Base-by-base conservation (phyloP, 257 asterid species). In the Ajuga chamaepitys region DNA sequence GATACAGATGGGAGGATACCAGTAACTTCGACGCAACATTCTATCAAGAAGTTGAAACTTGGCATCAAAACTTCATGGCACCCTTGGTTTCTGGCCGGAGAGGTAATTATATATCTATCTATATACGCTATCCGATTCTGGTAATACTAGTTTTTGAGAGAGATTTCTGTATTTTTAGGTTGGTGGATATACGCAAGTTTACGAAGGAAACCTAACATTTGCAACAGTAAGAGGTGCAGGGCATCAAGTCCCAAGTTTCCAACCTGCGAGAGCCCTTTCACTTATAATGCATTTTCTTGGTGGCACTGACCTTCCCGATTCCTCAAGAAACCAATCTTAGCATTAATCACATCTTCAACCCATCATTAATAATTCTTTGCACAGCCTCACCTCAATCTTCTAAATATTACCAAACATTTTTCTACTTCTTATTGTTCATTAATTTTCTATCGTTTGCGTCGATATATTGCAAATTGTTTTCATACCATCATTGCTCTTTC, bases 211-310 rank as follows among this genome's bases (percentile, higher is more conserved):
- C 34, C 13, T 89, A 38, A 83, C 92, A 65, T 85, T 89, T 82
- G 85, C 85, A 0, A 89, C 92, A 0, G 87, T 87, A 0, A 73
- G 92, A 80, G 95, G 87, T 14, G 95, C 97, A 35, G 95, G 97
- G 8, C 97, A 89, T 72, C 87, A 89, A 78, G 97, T 85, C 30
- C 95, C 97, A 7, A 87, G 95, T 75, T 89, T 67, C 57, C 79
- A 80, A 66, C 95, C 97, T 3, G 81, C 71, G n/a, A 72, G 95
- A 71, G 85, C 88, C 7, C 83, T 89, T 9, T 80, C 92, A 0
- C 81, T 89, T 0, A 70, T 81, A 47, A 66, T 53, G 68, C 85
- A 89, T 70, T 87, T 89, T 73, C 72, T 89, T 28, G 52, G 57
- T 1, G 86, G 88, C 13, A 83, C 75, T 0, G 72, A 64, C 2